Evolutionary conservation across 768 basidiomycete species (phyloP), one percentile per base, ranked within the genome.

Genomic region (Kwoniella botswanensis): DNA sequence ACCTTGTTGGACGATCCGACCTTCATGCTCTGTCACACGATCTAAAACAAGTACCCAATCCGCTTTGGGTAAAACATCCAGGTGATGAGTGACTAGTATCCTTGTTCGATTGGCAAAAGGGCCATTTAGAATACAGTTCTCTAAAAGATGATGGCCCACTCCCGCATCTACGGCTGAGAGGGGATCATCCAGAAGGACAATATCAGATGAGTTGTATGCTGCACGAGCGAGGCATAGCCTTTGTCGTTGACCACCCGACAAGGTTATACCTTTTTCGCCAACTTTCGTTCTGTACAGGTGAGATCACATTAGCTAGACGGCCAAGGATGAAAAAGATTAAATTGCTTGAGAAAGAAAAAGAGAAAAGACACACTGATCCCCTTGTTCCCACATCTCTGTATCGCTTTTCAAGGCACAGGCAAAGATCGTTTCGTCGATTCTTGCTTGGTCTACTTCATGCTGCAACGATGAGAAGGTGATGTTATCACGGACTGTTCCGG

Each of bases 141-240:
- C 87, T 2, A 91, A 71, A 57, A 91, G 87, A 26, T 86, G 86
- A 74, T 89, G 89, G 7, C 90, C 90, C 2, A 93, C 92, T 73
- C 90, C 88, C 0, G 91, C 88, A 73, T 93, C 92, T 5, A 93
- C 90, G 0, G 92, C 92, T 42, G 89, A 89, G 10, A 97, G 86
- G 2, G 84, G 84, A 62, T 83, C 83, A 63, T 83, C 84, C 13
- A 84, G 73, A 12, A 84, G 70, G 5, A 83, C 79, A 17, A 84
- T 71, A 18, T 80, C 77, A 13, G 70, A 66, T 22, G 64, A 61
- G 21, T 73, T 68, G 60, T 80, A 79, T 17, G 78, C 80, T 12
- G 82, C 77, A 7, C 82, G 71, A 22, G 79, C 80, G 12, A 83
- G 64, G 53, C 75, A 76, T 17, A 81, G 68, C 43, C 81, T 76